These are phyloP conservation scores for Tolypocladium capitatum DNA, from an alignment of 2,329 filamentous ascomycete genomes.

Conservation along the genomic window DNA sequence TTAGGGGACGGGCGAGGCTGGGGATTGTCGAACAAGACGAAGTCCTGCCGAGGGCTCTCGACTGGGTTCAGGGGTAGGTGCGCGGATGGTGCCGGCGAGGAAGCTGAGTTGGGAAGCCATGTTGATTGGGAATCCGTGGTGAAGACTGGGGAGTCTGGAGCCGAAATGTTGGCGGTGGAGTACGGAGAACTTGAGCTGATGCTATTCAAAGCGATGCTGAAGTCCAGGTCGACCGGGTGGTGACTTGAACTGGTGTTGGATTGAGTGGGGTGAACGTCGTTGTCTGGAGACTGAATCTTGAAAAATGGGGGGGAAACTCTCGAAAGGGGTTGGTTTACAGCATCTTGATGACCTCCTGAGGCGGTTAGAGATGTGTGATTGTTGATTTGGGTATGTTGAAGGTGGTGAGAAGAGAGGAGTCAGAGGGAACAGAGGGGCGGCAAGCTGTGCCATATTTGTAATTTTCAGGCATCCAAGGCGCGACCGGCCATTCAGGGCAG, in stretches of 20 bases:
- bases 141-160: slow-evolving; percentile 60
- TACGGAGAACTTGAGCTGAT: slow-evolving; percentile 41
- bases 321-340: slow-evolving; percentile 37
- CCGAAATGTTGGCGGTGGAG: slow-evolving; percentile 45
- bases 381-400: slow-evolving; percentile 19
- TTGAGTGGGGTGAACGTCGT: slow-evolving; percentile 33
- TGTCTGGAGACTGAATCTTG: slow-evolving; percentile 40
- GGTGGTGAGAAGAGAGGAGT: slow-evolving; percentile 19
- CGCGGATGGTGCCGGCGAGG: slow-evolving; percentile 49
- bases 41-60: slow-evolving; percentile 50
- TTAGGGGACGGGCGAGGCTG: slow-evolving; percentile 24
- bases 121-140: slow-evolving; percentile 69
- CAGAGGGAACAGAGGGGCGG: slow-evolving; percentile 8
- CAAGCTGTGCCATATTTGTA: slow-evolving; percentile 25
- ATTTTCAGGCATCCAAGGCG: slow-evolving; percentile 32
- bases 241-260: slow-evolving; percentile 29
- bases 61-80: slow-evolving; percentile 41
- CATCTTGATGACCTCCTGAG: slow-evolving; percentile 38
- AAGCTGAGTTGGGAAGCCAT: slow-evolving; percentile 64
- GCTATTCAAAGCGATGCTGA: slow-evolving; percentile 43
- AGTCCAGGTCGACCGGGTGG: slow-evolving; percentile 57
- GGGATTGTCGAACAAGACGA: slow-evolving; percentile 59
- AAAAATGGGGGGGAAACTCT: slow-evolving; percentile 24
- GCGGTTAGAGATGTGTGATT: slow-evolving; percentile 14
- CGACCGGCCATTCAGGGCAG: slow-evolving; percentile 4